Conservation (phyloP, 2,329 filamentous ascomycete genomes). For the Colletotrichum caudatum region DNA sequence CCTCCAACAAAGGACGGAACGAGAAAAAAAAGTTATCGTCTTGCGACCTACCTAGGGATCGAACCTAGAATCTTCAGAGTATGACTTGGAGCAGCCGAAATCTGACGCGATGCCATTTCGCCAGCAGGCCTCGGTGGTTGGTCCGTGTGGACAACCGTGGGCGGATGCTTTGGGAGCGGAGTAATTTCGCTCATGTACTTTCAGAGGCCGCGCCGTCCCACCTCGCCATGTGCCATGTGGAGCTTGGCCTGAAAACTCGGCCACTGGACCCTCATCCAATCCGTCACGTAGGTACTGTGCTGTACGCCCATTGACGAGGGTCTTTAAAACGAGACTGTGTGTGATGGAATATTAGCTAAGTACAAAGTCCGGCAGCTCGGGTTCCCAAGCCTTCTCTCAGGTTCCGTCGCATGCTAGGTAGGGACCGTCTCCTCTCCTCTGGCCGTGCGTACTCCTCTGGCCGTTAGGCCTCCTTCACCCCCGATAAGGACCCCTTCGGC, state of each 20-base stretch:
- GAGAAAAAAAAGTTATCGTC: background rate
- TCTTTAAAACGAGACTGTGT: background rate
- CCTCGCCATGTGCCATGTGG: constrained; percentile 24
- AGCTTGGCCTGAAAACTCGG: background rate
- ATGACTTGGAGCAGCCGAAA: constrained; percentile 39
- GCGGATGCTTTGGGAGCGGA: accelerated
- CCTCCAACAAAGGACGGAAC: background rate
- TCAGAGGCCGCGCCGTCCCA: background rate
- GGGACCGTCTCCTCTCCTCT: background rate
- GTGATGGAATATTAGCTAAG: too few relatives aligned
- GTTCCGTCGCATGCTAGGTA: background rate
- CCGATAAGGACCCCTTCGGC: background rate
- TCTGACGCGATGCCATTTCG: constrained; percentile 43
- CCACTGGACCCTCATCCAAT: background rate
- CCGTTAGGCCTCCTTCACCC: background rate
- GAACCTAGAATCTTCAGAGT: constrained; percentile 42
- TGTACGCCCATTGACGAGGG: background rate
- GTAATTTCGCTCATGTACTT: background rate
- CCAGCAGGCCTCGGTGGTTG: constrained; percentile 34
- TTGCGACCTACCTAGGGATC: constrained; percentile 41
- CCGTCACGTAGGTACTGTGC: too few relatives aligned
- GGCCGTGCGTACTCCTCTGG: too few relatives aligned
- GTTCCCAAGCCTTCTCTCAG: background rate
- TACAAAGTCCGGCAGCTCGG: too few relatives aligned
- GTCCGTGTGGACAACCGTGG: background rate